Conservation (phyloP, 2,329 filamentous ascomycete genomes). For the Dactylonectria estremocensis region DNA sequence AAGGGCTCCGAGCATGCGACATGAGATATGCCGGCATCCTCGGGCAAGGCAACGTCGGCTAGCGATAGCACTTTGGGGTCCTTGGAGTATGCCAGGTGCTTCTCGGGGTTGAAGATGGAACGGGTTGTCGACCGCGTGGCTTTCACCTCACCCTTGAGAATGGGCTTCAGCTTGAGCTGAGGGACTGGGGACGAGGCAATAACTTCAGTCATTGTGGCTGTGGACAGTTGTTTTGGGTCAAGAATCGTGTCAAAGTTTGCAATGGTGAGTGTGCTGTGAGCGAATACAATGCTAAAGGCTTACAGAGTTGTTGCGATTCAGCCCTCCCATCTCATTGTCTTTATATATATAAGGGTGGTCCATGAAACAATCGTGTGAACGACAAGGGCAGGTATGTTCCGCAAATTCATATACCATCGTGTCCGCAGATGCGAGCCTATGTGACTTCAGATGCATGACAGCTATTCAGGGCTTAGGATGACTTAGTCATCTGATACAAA, state of each 20-base stretch:
- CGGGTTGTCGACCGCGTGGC: not conserved
- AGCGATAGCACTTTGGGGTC: not conserved
- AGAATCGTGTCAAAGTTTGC: no score
- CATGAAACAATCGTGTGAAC: not conserved
- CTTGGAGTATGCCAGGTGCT: not conserved
- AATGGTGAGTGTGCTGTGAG: not conserved
- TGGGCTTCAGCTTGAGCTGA: not conserved
- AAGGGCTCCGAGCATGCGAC: conserved; percentile 3
- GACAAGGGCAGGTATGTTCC: no score
- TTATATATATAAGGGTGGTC: not conserved
- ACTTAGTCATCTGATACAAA: not conserved
- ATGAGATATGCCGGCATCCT: not conserved
- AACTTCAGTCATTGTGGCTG: not conserved
- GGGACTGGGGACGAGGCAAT: not conserved
- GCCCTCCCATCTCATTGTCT: not conserved
- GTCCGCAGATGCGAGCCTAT: no score
- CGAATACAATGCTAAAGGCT: not conserved
- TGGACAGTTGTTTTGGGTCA: no score
- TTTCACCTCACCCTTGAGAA: not conserved
- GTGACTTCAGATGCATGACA: not conserved
- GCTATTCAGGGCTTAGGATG: not conserved
- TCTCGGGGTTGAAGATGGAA: not conserved
- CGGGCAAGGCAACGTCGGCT: not conserved
- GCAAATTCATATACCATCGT: no score
- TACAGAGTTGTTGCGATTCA: not conserved